These are phyloP conservation scores for Linnemannia hyalina DNA, from an alignment of 192 early-diverging fungal genomes.

Conservation along the genomic window DNA sequence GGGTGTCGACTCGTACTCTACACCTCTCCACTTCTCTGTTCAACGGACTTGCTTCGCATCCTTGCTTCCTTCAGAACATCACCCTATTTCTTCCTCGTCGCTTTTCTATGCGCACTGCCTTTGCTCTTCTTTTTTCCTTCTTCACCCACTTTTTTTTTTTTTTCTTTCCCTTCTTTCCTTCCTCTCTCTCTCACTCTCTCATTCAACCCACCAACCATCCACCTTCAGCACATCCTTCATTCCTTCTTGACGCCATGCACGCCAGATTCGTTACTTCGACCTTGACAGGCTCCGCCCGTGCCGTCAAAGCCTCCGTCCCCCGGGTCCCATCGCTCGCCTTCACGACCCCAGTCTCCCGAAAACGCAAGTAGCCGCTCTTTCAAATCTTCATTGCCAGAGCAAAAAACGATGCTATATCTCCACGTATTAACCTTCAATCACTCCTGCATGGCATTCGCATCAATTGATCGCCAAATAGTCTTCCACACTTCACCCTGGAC, in stretches of 20 bases:
- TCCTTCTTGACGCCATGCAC: slow-evolving; percentile 27
- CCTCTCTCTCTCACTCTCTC: neutral
- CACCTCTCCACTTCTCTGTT: neutral
- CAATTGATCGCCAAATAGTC: slow-evolving; percentile 21
- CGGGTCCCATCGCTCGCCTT: slow-evolving; percentile 27
- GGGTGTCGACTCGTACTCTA: too few relatives aligned
- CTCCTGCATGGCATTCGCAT: neutral
- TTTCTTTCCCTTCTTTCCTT: neutral
- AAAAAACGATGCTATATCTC: too few relatives aligned
- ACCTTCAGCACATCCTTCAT: neutral
- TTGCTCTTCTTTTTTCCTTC: neutral
- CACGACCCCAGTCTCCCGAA: slow-evolving; percentile 25
- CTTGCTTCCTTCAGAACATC: neutral
- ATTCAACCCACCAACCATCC: neutral
- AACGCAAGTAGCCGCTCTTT: slow-evolving; percentile 20
- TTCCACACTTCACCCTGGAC: slow-evolving; percentile 45
- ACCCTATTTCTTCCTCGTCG: neutral
- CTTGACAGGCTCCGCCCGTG: slow-evolving; percentile 38
- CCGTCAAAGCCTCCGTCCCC: slow-evolving; percentile 18
- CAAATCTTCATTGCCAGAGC: neutral
- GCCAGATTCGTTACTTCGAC: slow-evolving; percentile 38
- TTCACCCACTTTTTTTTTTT: neutral
- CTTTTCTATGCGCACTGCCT: too few relatives aligned
- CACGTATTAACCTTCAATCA: too few relatives aligned
- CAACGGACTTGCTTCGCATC: slow-evolving; percentile 1